phyloP scores from a whole-genome alignment of 345 rosid genomes.

The Aethionema arabicum region DNA sequence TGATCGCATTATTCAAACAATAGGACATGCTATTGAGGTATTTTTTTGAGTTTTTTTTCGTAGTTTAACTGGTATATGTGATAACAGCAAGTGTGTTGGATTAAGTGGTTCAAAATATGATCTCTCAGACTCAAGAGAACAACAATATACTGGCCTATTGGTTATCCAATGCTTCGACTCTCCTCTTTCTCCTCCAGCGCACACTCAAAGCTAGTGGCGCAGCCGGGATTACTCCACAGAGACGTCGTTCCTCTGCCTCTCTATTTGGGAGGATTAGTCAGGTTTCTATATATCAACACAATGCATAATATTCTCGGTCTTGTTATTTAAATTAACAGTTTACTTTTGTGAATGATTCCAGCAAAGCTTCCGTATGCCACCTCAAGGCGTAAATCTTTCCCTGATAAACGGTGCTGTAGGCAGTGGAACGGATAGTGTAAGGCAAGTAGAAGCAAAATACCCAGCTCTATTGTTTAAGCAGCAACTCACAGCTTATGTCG shows the following conservation, averaged over 20 bases:
- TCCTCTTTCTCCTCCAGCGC: constrained; percentile 84
- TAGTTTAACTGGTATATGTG: constrained; percentile 1
- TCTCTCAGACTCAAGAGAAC: constrained; percentile 78
- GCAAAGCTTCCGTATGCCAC: constrained; percentile 90
- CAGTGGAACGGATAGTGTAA: constrained; percentile 62
- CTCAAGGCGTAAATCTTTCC: constrained; percentile 82
- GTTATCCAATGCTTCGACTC: constrained; percentile 94
- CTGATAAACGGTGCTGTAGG: constrained; percentile 57
- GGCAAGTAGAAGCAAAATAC: constrained; percentile 96
- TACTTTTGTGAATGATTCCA: constrained; percentile 7
- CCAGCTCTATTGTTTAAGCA: constrained; percentile 97
- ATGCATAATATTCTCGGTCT: constrained; percentile 4
- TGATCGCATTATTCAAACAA: constrained; percentile 89
- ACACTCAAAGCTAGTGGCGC: constrained; percentile 95
- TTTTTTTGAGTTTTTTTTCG: constrained; percentile 23
- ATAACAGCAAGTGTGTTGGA: constrained; percentile 10
- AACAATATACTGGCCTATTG: constrained; percentile 83
- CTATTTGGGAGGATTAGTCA: constrained; percentile 95
- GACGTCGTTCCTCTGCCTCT: constrained; percentile 91
- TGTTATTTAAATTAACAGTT: background rate
- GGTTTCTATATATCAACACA: constrained; percentile 38
- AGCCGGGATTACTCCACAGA: constrained; percentile 96
- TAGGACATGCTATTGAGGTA: constrained; percentile 92
- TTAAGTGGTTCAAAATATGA: background rate
- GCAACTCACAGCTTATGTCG: constrained; percentile 95